Evolutionary conservation across 78 protist species (phyloP).

Genomic region (Pigoraptor vietnamica): DNA sequence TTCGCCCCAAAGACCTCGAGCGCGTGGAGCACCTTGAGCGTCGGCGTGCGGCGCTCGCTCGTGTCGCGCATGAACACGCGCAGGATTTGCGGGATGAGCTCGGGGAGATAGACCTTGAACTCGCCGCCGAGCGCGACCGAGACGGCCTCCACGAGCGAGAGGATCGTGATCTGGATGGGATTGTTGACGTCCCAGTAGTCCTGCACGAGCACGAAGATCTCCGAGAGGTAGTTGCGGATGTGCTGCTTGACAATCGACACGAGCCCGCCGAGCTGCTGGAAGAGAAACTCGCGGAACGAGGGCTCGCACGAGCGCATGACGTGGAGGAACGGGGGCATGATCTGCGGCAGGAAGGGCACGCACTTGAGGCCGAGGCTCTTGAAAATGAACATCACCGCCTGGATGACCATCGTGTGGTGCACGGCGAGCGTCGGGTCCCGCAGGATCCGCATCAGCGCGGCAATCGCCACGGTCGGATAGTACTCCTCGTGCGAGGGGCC

Average conservation of each 20-base stretch:
- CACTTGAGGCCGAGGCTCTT: slow-evolving; percentile 67
- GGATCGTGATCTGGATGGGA: slow-evolving; percentile 31
- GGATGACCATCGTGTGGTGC: slow-evolving; percentile 52
- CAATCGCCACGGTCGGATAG: slow-evolving; percentile 41
- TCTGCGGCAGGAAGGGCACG: slow-evolving; percentile 59
- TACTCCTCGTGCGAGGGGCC: slow-evolving; percentile 72
- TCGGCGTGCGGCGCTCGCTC: slow-evolving; percentile 12
- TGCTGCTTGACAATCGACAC: slow-evolving; percentile 85
- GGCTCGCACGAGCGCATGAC: slow-evolving; percentile 64
- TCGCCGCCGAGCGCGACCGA: slow-evolving; percentile 77
- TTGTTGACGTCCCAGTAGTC: slow-evolving; percentile 69
- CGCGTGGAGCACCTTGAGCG: slow-evolving; percentile 42
- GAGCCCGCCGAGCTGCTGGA: slow-evolving; percentile 64
- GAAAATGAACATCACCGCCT: slow-evolving; percentile 75
- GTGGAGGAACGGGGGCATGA: slow-evolving; percentile 74
- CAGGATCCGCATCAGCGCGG: slow-evolving; percentile 61
- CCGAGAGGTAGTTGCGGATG: slow-evolving; percentile 70
- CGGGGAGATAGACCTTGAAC: slow-evolving; percentile 76
- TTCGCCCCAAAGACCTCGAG: slow-evolving; percentile 74
- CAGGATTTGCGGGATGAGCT: slow-evolving; percentile 79
- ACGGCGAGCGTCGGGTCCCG: slow-evolving; percentile 65
- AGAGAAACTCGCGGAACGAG: slow-evolving; percentile 56
- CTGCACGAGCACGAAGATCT: slow-evolving; percentile 68
- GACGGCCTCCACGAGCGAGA: slow-evolving; percentile 79
- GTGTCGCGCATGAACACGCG: slow-evolving; percentile 24